A percentile compares a stretch with the other conserved stretches of the same genome.
phyloP scores from a whole-genome alignment of 169 alveolate genomes.

The Cryptosporidium viatorum region DNA sequence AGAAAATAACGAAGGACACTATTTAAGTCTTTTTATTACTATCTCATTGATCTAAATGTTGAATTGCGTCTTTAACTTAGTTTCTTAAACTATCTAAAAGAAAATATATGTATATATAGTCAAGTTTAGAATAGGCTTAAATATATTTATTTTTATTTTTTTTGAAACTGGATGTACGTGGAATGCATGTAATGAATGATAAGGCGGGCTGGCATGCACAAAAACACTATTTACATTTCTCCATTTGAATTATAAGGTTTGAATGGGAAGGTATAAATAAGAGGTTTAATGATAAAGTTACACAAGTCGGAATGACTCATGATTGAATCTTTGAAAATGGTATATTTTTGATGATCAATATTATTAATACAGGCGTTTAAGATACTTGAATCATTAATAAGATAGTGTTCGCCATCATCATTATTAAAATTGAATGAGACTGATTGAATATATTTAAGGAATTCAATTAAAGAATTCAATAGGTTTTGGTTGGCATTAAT shows the following conservation, averaged over 20 bases:
- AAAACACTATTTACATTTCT: not conserved
- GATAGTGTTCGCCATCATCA: not conserved
- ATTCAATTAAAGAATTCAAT: conserved; percentile 1
- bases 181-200: too few species aligned
- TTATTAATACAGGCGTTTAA: not conserved
- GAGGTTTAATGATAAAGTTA: conserved; percentile 30
- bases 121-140: too few species aligned
- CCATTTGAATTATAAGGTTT: not conserved
- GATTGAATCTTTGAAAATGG: not conserved
- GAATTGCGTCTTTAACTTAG: too few species aligned
- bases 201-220: not conserved
- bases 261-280: not conserved
- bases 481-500: not conserved
- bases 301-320: conserved; percentile 6
- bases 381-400: not conserved
- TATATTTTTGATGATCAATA: not conserved
- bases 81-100: too few species aligned
- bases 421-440: not conserved
- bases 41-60: too few species aligned
- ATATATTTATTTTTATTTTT: too few species aligned
- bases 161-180: too few species aligned
- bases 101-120: too few species aligned
- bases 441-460: not conserved
- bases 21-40: too few species aligned
- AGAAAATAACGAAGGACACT: too few species aligned